Percentiles rank a stretch among this genome's conserved stretches.
These are phyloP conservation scores for Neofusicoccum cordaticola DNA, from an alignment of 2,329 filamentous ascomycete genomes.

Conservation along the genomic window DNA sequence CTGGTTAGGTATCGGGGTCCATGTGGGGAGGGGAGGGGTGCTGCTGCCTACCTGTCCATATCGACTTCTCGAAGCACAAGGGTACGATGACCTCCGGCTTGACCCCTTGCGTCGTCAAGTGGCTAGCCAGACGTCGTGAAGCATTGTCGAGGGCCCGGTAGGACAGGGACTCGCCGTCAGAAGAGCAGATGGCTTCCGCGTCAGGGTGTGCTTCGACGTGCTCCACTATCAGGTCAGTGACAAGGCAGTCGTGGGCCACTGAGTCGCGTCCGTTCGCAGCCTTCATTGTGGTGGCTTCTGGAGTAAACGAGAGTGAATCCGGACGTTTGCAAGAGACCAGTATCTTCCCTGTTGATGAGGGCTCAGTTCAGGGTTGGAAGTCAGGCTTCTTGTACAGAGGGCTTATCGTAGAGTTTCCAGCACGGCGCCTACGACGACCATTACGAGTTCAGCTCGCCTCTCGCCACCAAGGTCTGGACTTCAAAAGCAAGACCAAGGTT, in stretches of 20 bases:
- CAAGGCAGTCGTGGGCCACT: constrained; percentile 22
- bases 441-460: not conserved
- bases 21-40: not conserved
- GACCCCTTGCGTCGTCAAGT: constrained; percentile 47
- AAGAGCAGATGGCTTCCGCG: constrained; percentile 12
- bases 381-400: not conserved
- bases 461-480: not conserved
- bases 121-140: constrained; percentile 60
- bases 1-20: too few species aligned
- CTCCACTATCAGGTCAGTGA: not conserved
- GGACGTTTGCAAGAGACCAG: too few species aligned
- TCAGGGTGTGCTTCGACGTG: constrained; percentile 21
- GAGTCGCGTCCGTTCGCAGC: not conserved
- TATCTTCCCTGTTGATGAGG: too few species aligned
- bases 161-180: constrained; percentile 55
- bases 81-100: constrained; percentile 60
- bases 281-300: not conserved
- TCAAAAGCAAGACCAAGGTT: not conserved
- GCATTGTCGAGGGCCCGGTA: constrained; percentile 59
- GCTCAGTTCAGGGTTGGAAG: not conserved
- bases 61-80: constrained; percentile 74
- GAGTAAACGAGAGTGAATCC: not conserved
- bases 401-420: too few species aligned
- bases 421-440: too few species aligned
- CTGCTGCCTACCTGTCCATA: constrained; percentile 33